A percentile compares a stretch with the other conserved stretches of the same genome.
phyloP scores from a whole-genome alignment of 2,329 filamentous ascomycete genomes.

The Neonectria hederae region DNA sequence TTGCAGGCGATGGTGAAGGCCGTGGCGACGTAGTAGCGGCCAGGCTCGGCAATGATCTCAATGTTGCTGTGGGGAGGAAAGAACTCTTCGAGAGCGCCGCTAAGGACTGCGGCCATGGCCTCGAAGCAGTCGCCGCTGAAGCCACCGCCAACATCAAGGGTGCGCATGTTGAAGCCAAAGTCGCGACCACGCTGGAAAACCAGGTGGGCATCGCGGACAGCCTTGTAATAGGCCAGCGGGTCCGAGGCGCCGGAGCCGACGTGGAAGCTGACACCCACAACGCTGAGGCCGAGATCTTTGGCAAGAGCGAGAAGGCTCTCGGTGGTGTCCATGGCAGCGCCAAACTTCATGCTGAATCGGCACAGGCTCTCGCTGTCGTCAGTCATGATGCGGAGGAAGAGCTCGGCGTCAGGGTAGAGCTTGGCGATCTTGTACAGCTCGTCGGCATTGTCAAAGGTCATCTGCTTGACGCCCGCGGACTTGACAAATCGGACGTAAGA shows the following conservation, averaged over 20 bases:
- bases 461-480: conserved; percentile 87
- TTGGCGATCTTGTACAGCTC: conserved; percentile 98
- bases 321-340: conserved; percentile 86
- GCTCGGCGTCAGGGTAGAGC: conserved; percentile 86
- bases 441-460: conserved; percentile 99
- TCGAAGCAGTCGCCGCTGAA: conserved; percentile 94
- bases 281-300: conserved; percentile 83
- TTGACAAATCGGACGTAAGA: conserved; percentile 94
- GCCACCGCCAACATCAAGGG: conserved; percentile 92
- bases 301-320: conserved; percentile 81
- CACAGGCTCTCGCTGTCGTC: conserved; percentile 96
- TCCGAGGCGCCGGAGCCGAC: conserved; percentile 96
- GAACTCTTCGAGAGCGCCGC: conserved; percentile 82
- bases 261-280: conserved; percentile 97
- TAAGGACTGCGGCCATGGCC: conserved; percentile 83
- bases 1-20: conserved; percentile 97
- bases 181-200: conserved; percentile 87
- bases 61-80: conserved; percentile 79
- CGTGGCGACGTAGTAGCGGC: conserved; percentile 92
- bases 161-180: conserved; percentile 83
- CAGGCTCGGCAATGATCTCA: conserved; percentile 93
- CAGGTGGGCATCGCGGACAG: conserved; percentile 85
- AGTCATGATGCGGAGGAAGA: conserved; percentile 93
- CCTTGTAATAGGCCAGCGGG: conserved; percentile 88
- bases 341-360: conserved; percentile 96